A percentile compares a stretch with the other conserved stretches of the same genome.
Conservation (phyloP, 202 grass and related monocot genomes). For the Elaeis oleifera region DNA sequence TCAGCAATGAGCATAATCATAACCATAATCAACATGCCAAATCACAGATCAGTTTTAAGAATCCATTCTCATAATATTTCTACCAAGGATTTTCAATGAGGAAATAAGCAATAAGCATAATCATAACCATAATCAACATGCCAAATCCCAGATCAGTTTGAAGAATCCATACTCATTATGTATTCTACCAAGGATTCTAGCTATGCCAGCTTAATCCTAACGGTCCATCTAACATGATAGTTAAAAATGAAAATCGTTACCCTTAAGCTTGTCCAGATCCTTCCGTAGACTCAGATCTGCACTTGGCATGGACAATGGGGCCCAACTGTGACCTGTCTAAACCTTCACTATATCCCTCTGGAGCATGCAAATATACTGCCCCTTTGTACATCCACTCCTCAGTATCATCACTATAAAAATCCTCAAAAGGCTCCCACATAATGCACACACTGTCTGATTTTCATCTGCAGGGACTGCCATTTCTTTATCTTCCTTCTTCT, state of each 20-base stretch:
- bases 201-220: too few species aligned
- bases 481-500: constrained; percentile 77
- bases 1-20: too few species aligned
- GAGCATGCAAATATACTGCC: constrained; percentile 81
- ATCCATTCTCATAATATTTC: too few species aligned
- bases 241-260: constrained; percentile 32
- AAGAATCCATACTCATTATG: too few species aligned
- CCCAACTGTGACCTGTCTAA: constrained; percentile 54
- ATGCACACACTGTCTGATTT: constrained; percentile 75
- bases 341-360: constrained; percentile 52
- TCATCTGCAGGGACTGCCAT: constrained; percentile 88
- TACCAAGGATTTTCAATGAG: too few species aligned
- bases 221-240: background rate
- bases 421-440: constrained; percentile 91
- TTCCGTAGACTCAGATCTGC: constrained; percentile 55
- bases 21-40: too few species aligned
- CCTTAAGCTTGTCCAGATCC: constrained; percentile 36
- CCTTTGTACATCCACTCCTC: constrained; percentile 99
- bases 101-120: too few species aligned
- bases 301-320: constrained; percentile 97
- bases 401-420: constrained; percentile 94
- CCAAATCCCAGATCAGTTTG: too few species aligned
- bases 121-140: too few species aligned
- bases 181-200: too few species aligned
- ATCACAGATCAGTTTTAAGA: too few species aligned